Evolutionary conservation across 2,329 filamentous ascomycete genomes (phyloP).

Genomic region (Aspergillus tamarii): DNA sequence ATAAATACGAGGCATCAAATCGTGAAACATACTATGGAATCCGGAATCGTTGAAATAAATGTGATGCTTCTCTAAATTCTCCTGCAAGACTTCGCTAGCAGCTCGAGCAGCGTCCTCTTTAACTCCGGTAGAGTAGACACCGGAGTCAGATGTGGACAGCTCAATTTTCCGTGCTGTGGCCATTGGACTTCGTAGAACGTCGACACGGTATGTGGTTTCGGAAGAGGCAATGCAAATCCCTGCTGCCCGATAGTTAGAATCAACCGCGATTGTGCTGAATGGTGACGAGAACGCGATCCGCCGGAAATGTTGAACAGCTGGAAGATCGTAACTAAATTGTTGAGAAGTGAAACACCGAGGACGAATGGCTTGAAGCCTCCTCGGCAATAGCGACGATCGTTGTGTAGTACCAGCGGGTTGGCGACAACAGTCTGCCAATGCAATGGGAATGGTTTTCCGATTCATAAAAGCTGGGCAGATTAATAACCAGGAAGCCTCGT

Average conservation of each 20-base stretch:
- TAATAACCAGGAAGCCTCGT: background rate
- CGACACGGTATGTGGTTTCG: background rate
- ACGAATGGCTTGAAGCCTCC: background rate
- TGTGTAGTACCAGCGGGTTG: background rate
- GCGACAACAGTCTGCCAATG: background rate
- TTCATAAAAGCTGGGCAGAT: background rate
- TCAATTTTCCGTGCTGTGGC: slow-evolving; percentile 53
- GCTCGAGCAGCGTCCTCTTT: slow-evolving; percentile 64
- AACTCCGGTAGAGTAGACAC: slow-evolving; percentile 51
- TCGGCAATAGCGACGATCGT: background rate
- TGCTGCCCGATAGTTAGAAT: background rate
- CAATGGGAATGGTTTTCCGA: background rate
- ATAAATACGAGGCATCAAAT: background rate
- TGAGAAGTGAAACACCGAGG: background rate
- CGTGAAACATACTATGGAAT: slow-evolving; percentile 63
- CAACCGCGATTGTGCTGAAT: background rate
- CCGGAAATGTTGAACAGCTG: background rate
- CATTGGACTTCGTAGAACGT: slow-evolving; percentile 36
- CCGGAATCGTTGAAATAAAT: slow-evolving; percentile 77
- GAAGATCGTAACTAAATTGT: background rate
- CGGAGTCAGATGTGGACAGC: slow-evolving; percentile 47
- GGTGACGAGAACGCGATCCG: background rate
- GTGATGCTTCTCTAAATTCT: slow-evolving; percentile 73
- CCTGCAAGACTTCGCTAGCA: slow-evolving; percentile 70
- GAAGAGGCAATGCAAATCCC: background rate